Base-by-base conservation (phyloP, 139 green algal species). In the Volvox africanus region DNA sequence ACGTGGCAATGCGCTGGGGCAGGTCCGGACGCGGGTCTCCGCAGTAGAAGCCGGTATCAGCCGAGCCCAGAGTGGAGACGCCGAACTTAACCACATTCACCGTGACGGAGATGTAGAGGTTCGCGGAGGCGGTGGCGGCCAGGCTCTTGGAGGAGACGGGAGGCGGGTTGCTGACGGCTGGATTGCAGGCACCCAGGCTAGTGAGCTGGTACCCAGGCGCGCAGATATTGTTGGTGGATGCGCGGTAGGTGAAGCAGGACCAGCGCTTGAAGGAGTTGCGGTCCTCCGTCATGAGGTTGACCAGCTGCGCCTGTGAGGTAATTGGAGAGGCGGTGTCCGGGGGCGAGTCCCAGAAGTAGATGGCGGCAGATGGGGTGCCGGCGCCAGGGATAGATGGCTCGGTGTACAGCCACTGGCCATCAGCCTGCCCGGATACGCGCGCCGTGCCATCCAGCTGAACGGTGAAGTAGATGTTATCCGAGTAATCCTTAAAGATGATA, bases 381-480 rank as follows among this genome's bases (percentile, higher is more conserved):
- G 62, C 22, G 20, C 82, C 62, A 18, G 83, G 35, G 30, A 89
- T 37, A 37, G 22, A 16, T 0, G 83, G 67, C 85, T 89, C 85
- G 1, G 55, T 61, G 44, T 89, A 89, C n/a, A 89, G 69, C 33
- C 36, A 89, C 69, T 89, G 85, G 69, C 85, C 85, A 61, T 89
- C 68, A 14, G 12, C 20, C 11, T 65, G 9, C 28, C 26, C 30
- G 11, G 50, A 6, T 19, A 80, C 1, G 21, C 71, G 50, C 18
- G 19, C 5, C 14, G 21, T 83, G 50, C 24, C 86, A 6, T 83
- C 55, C 30, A 90, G 50, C 50, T 44, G 13, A 1, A 62, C 12
- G 20, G 71, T 90, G 86, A 77, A 90, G 71, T 90, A 90, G 19
- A 90, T 90, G 86, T 83, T 83, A 67, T 90, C 86, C 2, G 44